A percentile compares a stretch with the other conserved stretches of the same genome.
phyloP scores from a whole-genome alignment of 1,284 basidiomycete species.

The Peniophora sp. region DNA sequence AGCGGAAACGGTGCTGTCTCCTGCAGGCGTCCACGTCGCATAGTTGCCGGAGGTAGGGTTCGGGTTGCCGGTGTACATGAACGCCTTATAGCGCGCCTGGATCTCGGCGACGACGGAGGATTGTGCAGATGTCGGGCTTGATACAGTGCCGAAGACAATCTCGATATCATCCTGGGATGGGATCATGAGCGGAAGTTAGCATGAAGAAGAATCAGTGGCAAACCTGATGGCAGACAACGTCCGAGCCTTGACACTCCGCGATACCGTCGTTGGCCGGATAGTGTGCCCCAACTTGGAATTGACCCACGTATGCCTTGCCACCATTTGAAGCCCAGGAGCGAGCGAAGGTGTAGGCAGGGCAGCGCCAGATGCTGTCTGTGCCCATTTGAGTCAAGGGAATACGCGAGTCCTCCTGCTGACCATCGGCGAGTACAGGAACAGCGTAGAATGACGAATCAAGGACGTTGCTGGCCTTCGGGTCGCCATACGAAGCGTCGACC shows the following conservation, averaged over 20 bases:
- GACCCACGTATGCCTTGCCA: slow-evolving; percentile 60
- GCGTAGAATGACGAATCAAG: slow-evolving; percentile 45
- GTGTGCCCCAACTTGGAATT: slow-evolving; percentile 59
- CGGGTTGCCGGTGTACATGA: slow-evolving; percentile 52
- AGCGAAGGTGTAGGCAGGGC: slow-evolving; percentile 64
- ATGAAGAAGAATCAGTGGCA: too few relatives aligned
- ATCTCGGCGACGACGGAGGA: slow-evolving; percentile 51
- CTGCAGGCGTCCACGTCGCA: slow-evolving; percentile 44
- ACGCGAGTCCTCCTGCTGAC: slow-evolving; percentile 37
- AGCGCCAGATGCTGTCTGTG: slow-evolving; percentile 67
- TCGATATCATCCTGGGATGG: background rate
- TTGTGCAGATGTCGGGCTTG: slow-evolving; percentile 49
- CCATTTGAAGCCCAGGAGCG: slow-evolving; percentile 56
- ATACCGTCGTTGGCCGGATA: slow-evolving; percentile 57
- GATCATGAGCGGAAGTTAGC: too few relatives aligned
- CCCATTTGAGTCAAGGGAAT: slow-evolving; percentile 49
- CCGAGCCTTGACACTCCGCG: slow-evolving; percentile 44
- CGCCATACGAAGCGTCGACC: slow-evolving; percentile 40
- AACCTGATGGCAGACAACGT: slow-evolving; percentile 63
- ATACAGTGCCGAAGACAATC: slow-evolving; percentile 53
- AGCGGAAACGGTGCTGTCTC: slow-evolving; percentile 40
- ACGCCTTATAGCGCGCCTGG: slow-evolving; percentile 61
- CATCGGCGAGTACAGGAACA: slow-evolving; percentile 24
- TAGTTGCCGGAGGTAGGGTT: slow-evolving; percentile 35
- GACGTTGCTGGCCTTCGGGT: slow-evolving; percentile 37